Conservation (phyloP, 257 asterid species). For the Solanum ossicruentum region DNA sequence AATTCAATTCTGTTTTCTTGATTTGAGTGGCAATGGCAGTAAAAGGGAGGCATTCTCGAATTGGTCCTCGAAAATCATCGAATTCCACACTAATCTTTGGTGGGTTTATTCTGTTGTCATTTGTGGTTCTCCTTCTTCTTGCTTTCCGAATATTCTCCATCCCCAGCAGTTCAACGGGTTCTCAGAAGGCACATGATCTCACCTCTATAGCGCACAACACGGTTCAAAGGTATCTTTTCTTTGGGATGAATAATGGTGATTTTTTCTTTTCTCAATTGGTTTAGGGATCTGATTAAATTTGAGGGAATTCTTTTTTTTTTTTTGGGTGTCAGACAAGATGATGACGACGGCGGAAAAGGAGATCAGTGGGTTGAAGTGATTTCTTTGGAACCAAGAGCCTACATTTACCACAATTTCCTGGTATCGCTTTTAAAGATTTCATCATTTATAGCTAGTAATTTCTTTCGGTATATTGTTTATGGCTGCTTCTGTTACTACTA, state of each 20-base stretch:
- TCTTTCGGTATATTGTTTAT: background rate
- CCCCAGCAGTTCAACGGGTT: slow-evolving; percentile 33
- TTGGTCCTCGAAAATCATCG: slow-evolving; percentile 30
- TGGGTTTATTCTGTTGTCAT: slow-evolving; percentile 34
- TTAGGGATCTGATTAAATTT: slow-evolving; percentile 1
- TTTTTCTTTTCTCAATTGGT: background rate
- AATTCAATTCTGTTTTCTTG: background rate
- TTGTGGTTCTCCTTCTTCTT: slow-evolving; percentile 37
- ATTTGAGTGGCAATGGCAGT: slow-evolving; percentile 38
- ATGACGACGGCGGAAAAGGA: slow-evolving; percentile 38
- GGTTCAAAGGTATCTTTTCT: slow-evolving; percentile 27
- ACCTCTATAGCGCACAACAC: slow-evolving; percentile 46
- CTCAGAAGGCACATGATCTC: slow-evolving; percentile 58
- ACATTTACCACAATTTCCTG: slow-evolving; percentile 71
- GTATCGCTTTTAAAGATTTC: slow-evolving; percentile 15
- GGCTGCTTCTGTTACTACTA: background rate
- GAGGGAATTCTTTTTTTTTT: background rate
- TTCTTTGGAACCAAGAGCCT: slow-evolving; percentile 97
- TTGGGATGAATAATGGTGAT: background rate
- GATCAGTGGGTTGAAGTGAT: slow-evolving; percentile 94
- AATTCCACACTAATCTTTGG: slow-evolving; percentile 31
- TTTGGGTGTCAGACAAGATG: slow-evolving; percentile 24
- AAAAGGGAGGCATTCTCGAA: slow-evolving; percentile 54
- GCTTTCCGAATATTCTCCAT: slow-evolving; percentile 48
- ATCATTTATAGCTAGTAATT: background rate